Evolutionary conservation across 495 filamentous ascomycete species (phyloP), one percentile per base, ranked within the genome.

Genomic region (Hypoxylon crocopeplum): DNA sequence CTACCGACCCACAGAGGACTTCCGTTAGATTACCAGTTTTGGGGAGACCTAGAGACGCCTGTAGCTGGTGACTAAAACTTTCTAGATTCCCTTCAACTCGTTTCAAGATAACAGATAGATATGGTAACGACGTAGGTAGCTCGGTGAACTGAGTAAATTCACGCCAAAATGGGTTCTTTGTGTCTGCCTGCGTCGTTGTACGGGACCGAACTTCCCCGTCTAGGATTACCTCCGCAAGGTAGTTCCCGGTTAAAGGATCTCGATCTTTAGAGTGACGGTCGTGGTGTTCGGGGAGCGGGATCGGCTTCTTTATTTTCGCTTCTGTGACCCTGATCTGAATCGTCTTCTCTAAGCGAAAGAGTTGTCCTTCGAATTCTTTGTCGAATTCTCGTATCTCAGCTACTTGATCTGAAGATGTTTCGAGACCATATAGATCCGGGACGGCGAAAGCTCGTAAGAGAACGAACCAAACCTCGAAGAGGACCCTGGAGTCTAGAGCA

Each of bases 401-500:
- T 0, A 78, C 52, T 12, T 73, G 72, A 8, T 72, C 71, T 21
- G 72, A 68, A 3, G 65, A 49, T 3, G 68, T 33, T 45, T 78
- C 73, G 10, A 79, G 33, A 8, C 88, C 89, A 62, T 96, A 98
- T 24, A 99, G 79, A 68, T 98, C 93, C 7, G 95, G 95, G 41
- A 95, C 89, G 1, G 94, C 90, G 67, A 97, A 98, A 0, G 94
- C 92, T 55, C 93, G 84, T 20, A 99, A 68, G 20, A 99, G 80
- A 6, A 96, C 94, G 68, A 96, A 93, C 95, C 94, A 98, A 10
- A 96, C 95, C 66, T 99, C 94, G 67, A 94, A 96, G 5, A 94
- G 76, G 1, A 96, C 88, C 15, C 95, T 82, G 15, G 85, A 92
- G 60, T 98, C 95, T 12, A 98, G 72, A 12, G 89, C 86, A 20